Conservation (phyloP, 345 rosid genomes). For the Lumnitzera littorea region DNA sequence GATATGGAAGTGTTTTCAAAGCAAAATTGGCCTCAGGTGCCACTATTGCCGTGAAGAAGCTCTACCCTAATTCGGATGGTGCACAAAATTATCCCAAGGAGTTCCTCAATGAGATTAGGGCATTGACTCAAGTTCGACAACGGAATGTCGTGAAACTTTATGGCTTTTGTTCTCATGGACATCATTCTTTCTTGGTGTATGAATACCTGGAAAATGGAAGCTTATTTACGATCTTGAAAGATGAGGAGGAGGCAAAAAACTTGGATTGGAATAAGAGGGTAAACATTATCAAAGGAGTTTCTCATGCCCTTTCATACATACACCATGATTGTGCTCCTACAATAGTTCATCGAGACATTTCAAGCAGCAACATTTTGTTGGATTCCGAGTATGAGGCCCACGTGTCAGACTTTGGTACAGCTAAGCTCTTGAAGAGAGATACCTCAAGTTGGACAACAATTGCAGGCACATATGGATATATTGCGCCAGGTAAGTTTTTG, state of each 20-base stretch:
- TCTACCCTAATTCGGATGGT: not conserved
- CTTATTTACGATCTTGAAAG: not conserved
- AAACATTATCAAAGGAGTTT: constrained; percentile 8
- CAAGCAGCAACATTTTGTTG: constrained; percentile 11
- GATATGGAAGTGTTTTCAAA: constrained; percentile 17
- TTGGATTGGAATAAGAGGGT: constrained; percentile 6
- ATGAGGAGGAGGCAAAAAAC: not conserved
- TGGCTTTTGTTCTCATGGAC: constrained; percentile 2
- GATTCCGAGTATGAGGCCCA: constrained; percentile 7
- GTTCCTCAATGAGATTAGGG: constrained; percentile 2
- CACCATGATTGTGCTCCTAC: constrained; percentile 11
- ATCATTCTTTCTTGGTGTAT: constrained; percentile 5
- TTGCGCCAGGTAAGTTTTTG: constrained; percentile 11
- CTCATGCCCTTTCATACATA: constrained; percentile 16
- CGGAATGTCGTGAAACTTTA: constrained; percentile 4
- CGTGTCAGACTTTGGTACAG: constrained; percentile 14
- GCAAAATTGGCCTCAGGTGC: constrained; percentile 3
- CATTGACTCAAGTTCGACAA: not conserved
- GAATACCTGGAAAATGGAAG: constrained; percentile 2
- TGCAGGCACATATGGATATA: constrained; percentile 15
- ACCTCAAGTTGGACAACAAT: constrained; percentile 11
- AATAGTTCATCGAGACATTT: constrained; percentile 15
- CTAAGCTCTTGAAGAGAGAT: constrained; percentile 7
- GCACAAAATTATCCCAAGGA: not conserved
- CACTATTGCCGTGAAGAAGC: constrained; percentile 22